Evolutionary conservation across 306 rosid species (phyloP), one percentile per base, ranked within the genome.

Genomic region (Citrullus colocynthis): DNA sequence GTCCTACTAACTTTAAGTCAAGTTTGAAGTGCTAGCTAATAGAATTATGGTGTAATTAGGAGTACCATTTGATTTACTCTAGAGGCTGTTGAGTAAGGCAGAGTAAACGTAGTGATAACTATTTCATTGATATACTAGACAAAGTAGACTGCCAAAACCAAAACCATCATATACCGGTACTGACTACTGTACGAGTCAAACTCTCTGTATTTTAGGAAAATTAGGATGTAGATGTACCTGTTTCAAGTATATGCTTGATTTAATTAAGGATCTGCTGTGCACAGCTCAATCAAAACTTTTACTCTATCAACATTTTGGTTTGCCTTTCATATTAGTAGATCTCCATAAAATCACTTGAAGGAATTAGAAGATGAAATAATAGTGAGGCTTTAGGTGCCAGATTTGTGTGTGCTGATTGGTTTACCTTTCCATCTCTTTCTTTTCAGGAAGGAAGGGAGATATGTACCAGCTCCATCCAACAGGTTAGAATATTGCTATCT

Each of bases 401-500:
- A 39, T 44, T 71, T 37, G 20, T 65, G 9, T 75, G 41, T 48
- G 1, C n/a, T n/a, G 6, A 24, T 44, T 86, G 66, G 72, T 79
- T 61, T 51, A 17, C 60, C 76, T 44, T 81, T 52, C 57, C 80
- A 9, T 70, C 56, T 17, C 71, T 52, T 80, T 73, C 37, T 77
- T 74, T 75, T 83, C 84, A 95, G 97, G 90, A 82, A 73, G 88
- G 90, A 86, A 90, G 82, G 83, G 89, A 84, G 84, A 80, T 90
- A 21, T 86, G 91, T 56, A 37, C 81, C 82, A 87, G 90, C 86
- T 85, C 97, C 80, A 81, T 95, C 84, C 97, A 95, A 82, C 98
- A 95, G 98, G 98, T 95, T 48, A 78, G 87, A 61, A 78, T 82
- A 74, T 28, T 73, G 72, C 45, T 34, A 77, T 28, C 48, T 45